A percentile compares a stretch with the other conserved stretches of the same genome.
Conservation (phyloP, 306 rosid species). For the Vicia faba region DNA sequence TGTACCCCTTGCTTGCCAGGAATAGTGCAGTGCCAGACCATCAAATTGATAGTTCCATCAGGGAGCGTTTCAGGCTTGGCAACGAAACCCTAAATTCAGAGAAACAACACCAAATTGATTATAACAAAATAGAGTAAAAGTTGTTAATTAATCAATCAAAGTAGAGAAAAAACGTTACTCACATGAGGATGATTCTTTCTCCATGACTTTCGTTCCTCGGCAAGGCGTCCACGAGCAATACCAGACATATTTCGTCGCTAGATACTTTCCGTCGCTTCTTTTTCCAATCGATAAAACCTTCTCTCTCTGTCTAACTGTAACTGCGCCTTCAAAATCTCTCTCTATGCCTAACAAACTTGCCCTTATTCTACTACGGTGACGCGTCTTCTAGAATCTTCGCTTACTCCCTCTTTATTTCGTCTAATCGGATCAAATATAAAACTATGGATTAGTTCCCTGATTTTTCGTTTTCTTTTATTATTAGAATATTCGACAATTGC, state of each 20-base stretch:
- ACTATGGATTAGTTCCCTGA: background rate
- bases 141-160: too few relatives aligned
- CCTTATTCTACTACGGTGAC: background rate
- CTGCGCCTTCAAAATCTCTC: too few relatives aligned
- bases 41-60: slow-evolving; percentile 86
- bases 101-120: background rate
- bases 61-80: slow-evolving; percentile 88
- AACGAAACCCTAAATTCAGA: slow-evolving; percentile 78
- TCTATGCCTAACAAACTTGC: background rate
- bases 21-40: slow-evolving; percentile 97
- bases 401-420: background rate
- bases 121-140: background rate
- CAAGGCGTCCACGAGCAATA: slow-evolving; percentile 93
- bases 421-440: background rate
- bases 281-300: background rate
- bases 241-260: slow-evolving; percentile 52
- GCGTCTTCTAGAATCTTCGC: slow-evolving; percentile 13
- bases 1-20: slow-evolving; percentile 82
- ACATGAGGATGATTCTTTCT: slow-evolving; percentile 98
- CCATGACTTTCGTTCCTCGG: slow-evolving; percentile 96
- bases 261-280: too few relatives aligned
- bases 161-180: slow-evolving; percentile 29
- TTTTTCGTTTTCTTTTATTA: background rate
- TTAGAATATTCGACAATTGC: background rate
- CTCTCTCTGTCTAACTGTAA: too few relatives aligned